Evolutionary conservation across 495 filamentous ascomycete species (phyloP), one percentile per base, ranked within the genome.

Genomic region (Hypoxylon rickii): DNA sequence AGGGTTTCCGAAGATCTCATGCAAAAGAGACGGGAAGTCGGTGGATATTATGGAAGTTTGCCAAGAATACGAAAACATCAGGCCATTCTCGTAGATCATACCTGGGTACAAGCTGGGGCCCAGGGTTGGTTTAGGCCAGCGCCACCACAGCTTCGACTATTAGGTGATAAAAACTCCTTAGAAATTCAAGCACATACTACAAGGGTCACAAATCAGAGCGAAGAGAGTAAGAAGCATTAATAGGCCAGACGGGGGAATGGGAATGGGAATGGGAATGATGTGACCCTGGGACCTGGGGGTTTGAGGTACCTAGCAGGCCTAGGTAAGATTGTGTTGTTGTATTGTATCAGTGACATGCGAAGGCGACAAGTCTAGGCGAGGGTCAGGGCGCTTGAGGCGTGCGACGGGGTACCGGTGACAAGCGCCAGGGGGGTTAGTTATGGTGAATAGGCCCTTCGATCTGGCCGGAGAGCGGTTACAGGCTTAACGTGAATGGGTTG

Each of bases 21-120:
- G 58, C 51, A 57, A n/a, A n/a, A 66, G 65, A 69, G 70, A 75
- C 61, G 76, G 77, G 58, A 74, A 72, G 44, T 57, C 74, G 58
- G 74, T 68, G 77, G 70, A 61, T 72, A 82, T 60, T 70, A 71
- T 72, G 71, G 68, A 56, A 62, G 70, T 55, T 43, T 62, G 66
- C 61, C 68, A 70, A 68, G 66, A 58, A 49, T 58, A 51, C 58
- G 67, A 73, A 73, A 75, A 74, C 69, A 72, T 75, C 68, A 64
- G 69, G 64, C 63, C 70, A 74, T 73, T 56, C 55, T 18, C 37
- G 74, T 59, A 68, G 72, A 74, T 77, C 77, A 74, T 80, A 81
- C 78, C 77, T 77, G 70, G 69, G 70, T 73, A 75, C 71, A 73
- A 75, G 74, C 73, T 76, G 74, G 72, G 73, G 71, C 66, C 58